Evolutionary conservation across 164 flowering plant genomes (phyloP).

Genomic region (Amborella trichopoda): DNA sequence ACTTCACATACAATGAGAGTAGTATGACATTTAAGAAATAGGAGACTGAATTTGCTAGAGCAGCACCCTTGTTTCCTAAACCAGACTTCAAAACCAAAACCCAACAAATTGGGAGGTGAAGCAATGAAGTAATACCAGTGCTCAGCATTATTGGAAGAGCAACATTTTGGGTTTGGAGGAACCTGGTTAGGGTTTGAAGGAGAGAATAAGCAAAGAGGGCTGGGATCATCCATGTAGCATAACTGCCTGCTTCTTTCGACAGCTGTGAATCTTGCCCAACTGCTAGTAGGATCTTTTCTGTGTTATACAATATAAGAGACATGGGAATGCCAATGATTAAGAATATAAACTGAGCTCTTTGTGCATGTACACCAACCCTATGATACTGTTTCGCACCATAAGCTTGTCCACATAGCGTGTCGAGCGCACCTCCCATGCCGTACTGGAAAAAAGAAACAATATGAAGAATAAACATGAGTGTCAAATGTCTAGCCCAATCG

Average conservation of each 20-base stretch:
- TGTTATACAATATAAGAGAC: slow-evolving; percentile 4
- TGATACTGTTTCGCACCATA: slow-evolving; percentile 14
- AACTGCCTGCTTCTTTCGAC: slow-evolving; percentile 5
- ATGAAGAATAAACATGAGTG: no score
- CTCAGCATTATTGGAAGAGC: slow-evolving; percentile 10
- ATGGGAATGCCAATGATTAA: slow-evolving; percentile 7
- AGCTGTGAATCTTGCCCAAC: slow-evolving; percentile 11
- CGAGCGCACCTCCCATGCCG: slow-evolving; percentile 11
- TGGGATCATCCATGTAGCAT: slow-evolving; percentile 13
- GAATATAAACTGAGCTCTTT: no score
- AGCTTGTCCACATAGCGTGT: no score
- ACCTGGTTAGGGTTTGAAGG: slow-evolving; percentile 9
- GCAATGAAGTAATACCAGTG: no score
- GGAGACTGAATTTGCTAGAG: slow-evolving; percentile 9
- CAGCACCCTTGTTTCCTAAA: slow-evolving; percentile 11
- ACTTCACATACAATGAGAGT: slow-evolving; percentile 8
- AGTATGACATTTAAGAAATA: slow-evolving; percentile 9
- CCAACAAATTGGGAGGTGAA: no score
- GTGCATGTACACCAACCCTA: slow-evolving; percentile 12
- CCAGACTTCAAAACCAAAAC: no score
- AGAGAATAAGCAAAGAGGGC: slow-evolving; percentile 9
- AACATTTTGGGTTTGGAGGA: slow-evolving; percentile 13
- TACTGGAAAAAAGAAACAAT: slow-evolving; percentile 1
- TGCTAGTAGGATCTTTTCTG: slow-evolving; percentile 4
- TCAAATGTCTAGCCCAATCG: no score